Conservation (phyloP, 495 filamentous ascomycete species). For the Glonium stellatum region DNA sequence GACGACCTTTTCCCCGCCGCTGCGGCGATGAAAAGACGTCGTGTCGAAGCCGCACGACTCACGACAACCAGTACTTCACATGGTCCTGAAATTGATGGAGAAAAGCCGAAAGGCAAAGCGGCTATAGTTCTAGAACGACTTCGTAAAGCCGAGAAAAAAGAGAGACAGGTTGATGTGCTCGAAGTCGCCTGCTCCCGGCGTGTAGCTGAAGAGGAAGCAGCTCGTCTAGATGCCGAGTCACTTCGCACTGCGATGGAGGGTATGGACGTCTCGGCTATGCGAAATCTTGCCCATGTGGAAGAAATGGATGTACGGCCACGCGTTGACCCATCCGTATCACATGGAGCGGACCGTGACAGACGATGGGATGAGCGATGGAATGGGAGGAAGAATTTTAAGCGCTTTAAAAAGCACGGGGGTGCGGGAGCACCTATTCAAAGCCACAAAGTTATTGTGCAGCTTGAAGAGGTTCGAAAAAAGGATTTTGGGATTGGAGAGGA, state of each 20-base stretch:
- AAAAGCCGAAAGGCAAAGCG: conserved; percentile 26
- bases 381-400: conserved; percentile 94
- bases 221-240: conserved; percentile 52
- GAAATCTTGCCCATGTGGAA: conserved; percentile 70
- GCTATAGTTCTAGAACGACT: conserved; percentile 8
- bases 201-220: conserved; percentile 60
- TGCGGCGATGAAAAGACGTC: conserved; percentile 63
- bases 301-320: conserved; percentile 56
- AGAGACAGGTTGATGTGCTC: conserved; percentile 51
- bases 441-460: conserved; percentile 42
- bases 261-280: conserved; percentile 63
- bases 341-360: conserved; percentile 43
- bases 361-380: conserved; percentile 93
- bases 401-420: conserved; percentile 58
- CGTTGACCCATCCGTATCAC: conserved; percentile 16
- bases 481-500: conserved; percentile 79
- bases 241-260: conserved; percentile 48
- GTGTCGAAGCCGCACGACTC: conserved; percentile 40
- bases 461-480: conserved; percentile 73
- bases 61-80: conserved; percentile 18
- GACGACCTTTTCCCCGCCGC: conserved; percentile 63
- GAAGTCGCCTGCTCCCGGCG: conserved; percentile 60
- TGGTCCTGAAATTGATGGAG: conserved; percentile 17
- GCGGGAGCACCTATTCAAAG: conserved; percentile 1
- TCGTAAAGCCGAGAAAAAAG: conserved; percentile 36